phyloP scores from a whole-genome alignment of 208 protist species.

The Trypanosoma congolense region DNA sequence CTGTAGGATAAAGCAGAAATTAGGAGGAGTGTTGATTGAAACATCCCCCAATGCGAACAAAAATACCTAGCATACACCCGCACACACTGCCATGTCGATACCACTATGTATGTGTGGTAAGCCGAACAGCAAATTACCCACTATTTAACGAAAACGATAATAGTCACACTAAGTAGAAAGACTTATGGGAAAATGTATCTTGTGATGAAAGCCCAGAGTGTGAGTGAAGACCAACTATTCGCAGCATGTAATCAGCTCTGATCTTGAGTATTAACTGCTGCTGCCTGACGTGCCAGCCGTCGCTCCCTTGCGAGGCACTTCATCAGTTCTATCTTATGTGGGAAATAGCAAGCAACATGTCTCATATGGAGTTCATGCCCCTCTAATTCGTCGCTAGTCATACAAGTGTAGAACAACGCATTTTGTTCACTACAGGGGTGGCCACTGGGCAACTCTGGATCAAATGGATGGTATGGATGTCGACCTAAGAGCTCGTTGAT shows the following conservation, averaged over 20 bases:
- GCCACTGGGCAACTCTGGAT: conserved; percentile 56
- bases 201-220: too few relatives aligned
- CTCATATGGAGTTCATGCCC: conserved; percentile 83
- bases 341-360: conserved; percentile 82
- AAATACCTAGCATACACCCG: too few relatives aligned
- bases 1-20: background rate
- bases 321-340: conserved; percentile 85
- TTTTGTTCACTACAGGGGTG: conserved; percentile 68
- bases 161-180: too few relatives aligned
- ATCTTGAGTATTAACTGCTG: background rate
- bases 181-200: too few relatives aligned
- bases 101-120: too few relatives aligned
- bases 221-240: background rate
- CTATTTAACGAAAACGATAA: too few relatives aligned
- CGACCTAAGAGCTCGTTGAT: conserved; percentile 82
- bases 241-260: background rate
- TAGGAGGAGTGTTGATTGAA: too few relatives aligned
- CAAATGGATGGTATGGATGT: conserved; percentile 84
- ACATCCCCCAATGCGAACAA: too few relatives aligned
- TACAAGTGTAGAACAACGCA: conserved; percentile 66
- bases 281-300: conserved; percentile 26
- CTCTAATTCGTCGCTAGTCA: conserved; percentile 71
- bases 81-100: too few relatives aligned
- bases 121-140: too few relatives aligned
- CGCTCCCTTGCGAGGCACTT: conserved; percentile 77